Base-by-base conservation (phyloP, 1,284 basidiomycete species). In the Ceratobasidium theobromae region DNA sequence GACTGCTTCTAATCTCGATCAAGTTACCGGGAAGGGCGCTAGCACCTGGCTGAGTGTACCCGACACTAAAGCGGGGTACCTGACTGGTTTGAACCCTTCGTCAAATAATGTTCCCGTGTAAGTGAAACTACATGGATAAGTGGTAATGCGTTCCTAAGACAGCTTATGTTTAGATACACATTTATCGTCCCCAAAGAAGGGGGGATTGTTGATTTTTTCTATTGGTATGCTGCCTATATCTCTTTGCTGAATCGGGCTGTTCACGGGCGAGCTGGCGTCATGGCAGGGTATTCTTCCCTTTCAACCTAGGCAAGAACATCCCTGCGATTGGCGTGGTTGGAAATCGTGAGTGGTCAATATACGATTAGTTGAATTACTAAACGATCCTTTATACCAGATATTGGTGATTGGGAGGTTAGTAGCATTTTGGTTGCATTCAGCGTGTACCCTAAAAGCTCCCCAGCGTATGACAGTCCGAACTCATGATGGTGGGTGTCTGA, bases 401-500 rank as follows among this genome's bases (percentile, higher is more conserved):
- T 64, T 51, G 60, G 60, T 18, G 60, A 64, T 12, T 64, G 60
- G 60, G 60, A 64, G 49, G 49, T 52, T 3, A 52, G 49, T n/a
- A 30, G 18, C 9, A 32, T 8, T 4, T 32, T 32, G 5, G 23
- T 23, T 12, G 14, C 6, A 23, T 23, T n/a, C n/a, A n/a, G 21
- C 21, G n/a, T 18, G 21, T 52, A 25, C 28, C 27, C 11, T 25
- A 21, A 16, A 32, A 16, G 27, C 45, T 25, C 21, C 45, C 21
- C 18, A 52, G 46, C 60, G 60, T n/a, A 64, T 64, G 60, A 64
- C 60, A 21, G 60, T 64, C 25, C 48, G 60, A 53, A 64, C 60
- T 16, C 32, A 30, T n/a, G 53, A 64, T n/a, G 60, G 60, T 53
- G 30, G 18, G 60, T 1, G 2, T 4, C 12, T 5, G 21, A 21